Evolutionary conservation across 768 basidiomycete genomes (phyloP), one percentile per base, ranked within the genome.

Genomic region (Tricholoma bakamatsutake): DNA sequence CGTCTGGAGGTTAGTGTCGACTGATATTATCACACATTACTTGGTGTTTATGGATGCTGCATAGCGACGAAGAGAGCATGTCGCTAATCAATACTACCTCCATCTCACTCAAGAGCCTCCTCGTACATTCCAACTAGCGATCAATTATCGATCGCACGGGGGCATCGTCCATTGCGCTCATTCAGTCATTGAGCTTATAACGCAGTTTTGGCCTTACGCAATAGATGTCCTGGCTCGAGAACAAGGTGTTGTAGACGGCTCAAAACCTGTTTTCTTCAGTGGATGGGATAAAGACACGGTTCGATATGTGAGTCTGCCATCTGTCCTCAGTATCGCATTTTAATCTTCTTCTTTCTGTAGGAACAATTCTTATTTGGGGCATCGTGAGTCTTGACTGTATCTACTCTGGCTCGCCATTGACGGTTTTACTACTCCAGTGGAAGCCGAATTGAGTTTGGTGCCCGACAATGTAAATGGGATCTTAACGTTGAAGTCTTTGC

Each of bases 161-260:
- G 88, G 88, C 2, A 89, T 90, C 42, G 82, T 90, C n/a, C 74
- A 83, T 46, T 87, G 84, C 60, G 88, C 88, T 0, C 79, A 83
- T 51, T 79, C 78, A 0, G 69, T 88, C 24, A 78, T 90, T 4
- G 77, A 82, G n/a, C 66, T 89, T 1, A 80, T 90, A 12, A 76
- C 70, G 13, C 62, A 59, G 8, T 84, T 84, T 55, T 89, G 85
- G 83, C 82, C 83, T 0, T 67, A 83, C 59, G 71, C 83, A 0
- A 87, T 90, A 24, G 88, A 90, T 62, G 60, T 59, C 2, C 75
- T 89, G 13, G 71, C 71, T 7, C 75, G 71, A 4, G 88, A 90
- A 64, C 67, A 70, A 37, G 86, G 83, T 0, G 65, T 81, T 8
- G 74, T 81, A 0, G 74, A 76, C 12, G 84, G 83, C 0, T 59